Evolutionary conservation across 768 basidiomycete genomes (phyloP).

Genomic region (Hysterangium stoloniferum): DNA sequence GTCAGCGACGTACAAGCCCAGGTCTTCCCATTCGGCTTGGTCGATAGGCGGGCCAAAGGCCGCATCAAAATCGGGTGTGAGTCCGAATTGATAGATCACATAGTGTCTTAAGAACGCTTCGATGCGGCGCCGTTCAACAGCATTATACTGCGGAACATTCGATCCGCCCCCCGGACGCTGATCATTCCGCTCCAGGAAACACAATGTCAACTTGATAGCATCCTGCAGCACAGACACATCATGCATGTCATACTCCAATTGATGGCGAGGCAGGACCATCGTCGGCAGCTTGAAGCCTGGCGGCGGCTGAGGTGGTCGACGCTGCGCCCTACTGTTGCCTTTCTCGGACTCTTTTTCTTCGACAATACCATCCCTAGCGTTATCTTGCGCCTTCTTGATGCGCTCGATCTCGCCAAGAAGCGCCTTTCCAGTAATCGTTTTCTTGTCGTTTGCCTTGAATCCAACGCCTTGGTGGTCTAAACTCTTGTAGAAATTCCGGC

Average conservation of each 20-base stretch:
- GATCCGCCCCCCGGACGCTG: constrained; percentile 21
- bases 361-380: constrained; percentile 22
- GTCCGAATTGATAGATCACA: constrained; percentile 74
- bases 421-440: constrained; percentile 74
- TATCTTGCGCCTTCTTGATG: constrained; percentile 52
- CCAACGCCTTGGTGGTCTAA: constrained; percentile 93
- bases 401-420: constrained; percentile 76
- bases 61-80: constrained; percentile 49
- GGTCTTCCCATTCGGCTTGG: constrained; percentile 32
- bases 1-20: constrained; percentile 15
- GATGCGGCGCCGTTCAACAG: constrained; percentile 70
- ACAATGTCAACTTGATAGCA: constrained; percentile 80
- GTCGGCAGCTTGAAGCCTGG: constrained; percentile 23
- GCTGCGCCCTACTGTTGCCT: neutral
- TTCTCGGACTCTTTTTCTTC: constrained; percentile 16
- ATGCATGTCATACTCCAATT: constrained; percentile 71
- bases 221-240: constrained; percentile 82
- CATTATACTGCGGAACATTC: constrained; percentile 44
- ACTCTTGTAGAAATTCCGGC: constrained; percentile 96
- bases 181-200: constrained; percentile 84
- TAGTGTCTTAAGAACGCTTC: constrained; percentile 83
- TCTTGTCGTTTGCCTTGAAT: constrained; percentile 96
- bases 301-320: neutral
- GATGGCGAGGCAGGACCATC: constrained; percentile 34
- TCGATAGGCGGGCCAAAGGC: constrained; percentile 42